These are phyloP conservation scores for Apostasia shenzhenica DNA, from an alignment of 106 monocot species.

Conservation along the genomic window DNA sequence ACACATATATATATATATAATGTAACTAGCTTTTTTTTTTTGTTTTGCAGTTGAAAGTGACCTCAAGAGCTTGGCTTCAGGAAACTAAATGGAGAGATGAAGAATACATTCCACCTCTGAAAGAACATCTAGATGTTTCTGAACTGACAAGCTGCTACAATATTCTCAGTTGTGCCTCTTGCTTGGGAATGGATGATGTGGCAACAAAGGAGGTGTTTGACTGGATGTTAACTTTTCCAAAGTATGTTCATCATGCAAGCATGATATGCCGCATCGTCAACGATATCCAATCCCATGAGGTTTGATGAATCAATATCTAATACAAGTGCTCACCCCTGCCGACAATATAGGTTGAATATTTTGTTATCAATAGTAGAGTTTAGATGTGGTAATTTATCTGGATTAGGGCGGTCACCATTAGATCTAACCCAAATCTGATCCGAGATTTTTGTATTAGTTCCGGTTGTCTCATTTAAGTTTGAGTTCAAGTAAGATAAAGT, in stretches of 20 bases:
- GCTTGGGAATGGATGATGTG: neutral
- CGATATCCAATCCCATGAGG: slow-evolving; percentile 7
- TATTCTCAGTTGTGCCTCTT: neutral
- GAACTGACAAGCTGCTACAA: neutral
- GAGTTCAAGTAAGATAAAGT: too few relatives aligned
- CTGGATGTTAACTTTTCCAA: neutral
- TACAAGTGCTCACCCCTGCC: neutral
- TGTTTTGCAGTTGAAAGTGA: neutral
- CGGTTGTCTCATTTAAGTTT: too few relatives aligned
- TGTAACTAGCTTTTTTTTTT: too few relatives aligned
- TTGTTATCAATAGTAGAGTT: too few relatives aligned
- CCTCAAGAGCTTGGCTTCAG: neutral
- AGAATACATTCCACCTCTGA: neutral
- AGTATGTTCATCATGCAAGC: neutral
- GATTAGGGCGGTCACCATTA: too few relatives aligned
- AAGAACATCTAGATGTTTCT: slow-evolving; percentile 2
- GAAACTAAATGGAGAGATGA: slow-evolving; percentile 4
- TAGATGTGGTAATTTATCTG: too few relatives aligned
- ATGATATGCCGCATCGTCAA: neutral
- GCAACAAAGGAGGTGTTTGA: slow-evolving; percentile 9
- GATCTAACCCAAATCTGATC: too few relatives aligned
- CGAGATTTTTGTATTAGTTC: too few relatives aligned
- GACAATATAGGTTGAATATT: too few relatives aligned
- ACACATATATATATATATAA: too few relatives aligned
- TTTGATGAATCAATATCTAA: neutral